phyloP scores from a whole-genome alignment of 2,329 filamentous ascomycete genomes.

The Trichoderma harzianum region DNA sequence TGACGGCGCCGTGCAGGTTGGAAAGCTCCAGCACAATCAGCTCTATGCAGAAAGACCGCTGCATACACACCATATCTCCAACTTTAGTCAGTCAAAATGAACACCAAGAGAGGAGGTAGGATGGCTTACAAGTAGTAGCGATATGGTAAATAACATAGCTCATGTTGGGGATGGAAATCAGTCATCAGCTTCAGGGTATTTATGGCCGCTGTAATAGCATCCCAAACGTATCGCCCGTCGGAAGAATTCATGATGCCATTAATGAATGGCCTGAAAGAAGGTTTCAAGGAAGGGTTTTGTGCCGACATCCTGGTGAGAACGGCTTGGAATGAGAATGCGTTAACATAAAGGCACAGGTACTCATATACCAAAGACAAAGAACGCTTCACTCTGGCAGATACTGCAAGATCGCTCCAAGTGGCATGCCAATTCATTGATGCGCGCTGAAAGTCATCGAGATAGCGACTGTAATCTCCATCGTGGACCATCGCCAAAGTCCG shows the following conservation, averaged over 20 bases:
- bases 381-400: not conserved
- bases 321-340: constrained; percentile 8
- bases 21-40: not conserved
- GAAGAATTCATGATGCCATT: not conserved
- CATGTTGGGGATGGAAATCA: not conserved
- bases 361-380: not conserved
- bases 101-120: not conserved
- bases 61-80: constrained; percentile 2
- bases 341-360: not conserved
- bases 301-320: not conserved
- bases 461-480: constrained; percentile 5
- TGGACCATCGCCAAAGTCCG: not conserved
- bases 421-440: not conserved
- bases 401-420: not conserved
- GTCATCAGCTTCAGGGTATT: constrained; percentile 2
- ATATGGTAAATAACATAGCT: constrained; percentile 3
- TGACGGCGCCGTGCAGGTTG: not conserved
- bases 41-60: not conserved
- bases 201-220: not conserved
- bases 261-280: not conserved
- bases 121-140: constrained; percentile 1
- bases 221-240: constrained; percentile 1
- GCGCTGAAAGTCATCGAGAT: constrained; percentile 3
- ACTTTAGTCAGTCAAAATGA: not conserved
- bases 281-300: not conserved